Conservation (phyloP, 1,284 basidiomycete species). For the Phellinidium pouzarii region DNA sequence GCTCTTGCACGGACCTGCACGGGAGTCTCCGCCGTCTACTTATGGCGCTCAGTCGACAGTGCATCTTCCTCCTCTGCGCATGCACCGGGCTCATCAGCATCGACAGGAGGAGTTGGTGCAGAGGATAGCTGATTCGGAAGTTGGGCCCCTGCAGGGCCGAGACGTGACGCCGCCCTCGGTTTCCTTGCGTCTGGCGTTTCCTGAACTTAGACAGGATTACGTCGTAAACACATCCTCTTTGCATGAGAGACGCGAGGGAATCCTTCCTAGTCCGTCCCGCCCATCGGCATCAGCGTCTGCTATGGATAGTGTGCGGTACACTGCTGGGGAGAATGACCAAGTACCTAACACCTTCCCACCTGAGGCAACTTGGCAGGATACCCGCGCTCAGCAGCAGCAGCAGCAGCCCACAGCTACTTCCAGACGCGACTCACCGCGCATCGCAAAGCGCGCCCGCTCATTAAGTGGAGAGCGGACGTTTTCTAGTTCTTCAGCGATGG, state of each 20-base stretch:
- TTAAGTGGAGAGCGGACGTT: not conserved
- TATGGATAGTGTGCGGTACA: not conserved
- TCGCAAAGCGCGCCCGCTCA: constrained; percentile 3
- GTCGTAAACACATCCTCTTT: not conserved
- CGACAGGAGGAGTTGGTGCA: too few relatives aligned
- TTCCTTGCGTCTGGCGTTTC: too few relatives aligned
- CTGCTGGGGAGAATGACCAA: too few relatives aligned
- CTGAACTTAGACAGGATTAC: too few relatives aligned
- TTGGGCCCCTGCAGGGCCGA: too few relatives aligned
- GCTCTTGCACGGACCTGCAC: not conserved
- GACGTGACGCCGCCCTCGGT: too few relatives aligned
- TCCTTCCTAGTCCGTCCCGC: not conserved
- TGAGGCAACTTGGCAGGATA: not conserved
- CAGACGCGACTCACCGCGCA: not conserved
- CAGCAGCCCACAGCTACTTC: not conserved
- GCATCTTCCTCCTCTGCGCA: not conserved
- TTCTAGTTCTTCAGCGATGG: too few relatives aligned
- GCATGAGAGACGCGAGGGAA: too few relatives aligned
- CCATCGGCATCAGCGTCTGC: not conserved
- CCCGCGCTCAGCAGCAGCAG: not conserved
- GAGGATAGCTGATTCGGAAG: too few relatives aligned
- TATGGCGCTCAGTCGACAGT: not conserved
- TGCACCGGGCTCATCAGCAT: not conserved
- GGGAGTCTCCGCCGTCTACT: not conserved
- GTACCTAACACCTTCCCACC: not conserved